Conservation (phyloP, 805 yeast genomes). For the Pichia kluyveri region DNA sequence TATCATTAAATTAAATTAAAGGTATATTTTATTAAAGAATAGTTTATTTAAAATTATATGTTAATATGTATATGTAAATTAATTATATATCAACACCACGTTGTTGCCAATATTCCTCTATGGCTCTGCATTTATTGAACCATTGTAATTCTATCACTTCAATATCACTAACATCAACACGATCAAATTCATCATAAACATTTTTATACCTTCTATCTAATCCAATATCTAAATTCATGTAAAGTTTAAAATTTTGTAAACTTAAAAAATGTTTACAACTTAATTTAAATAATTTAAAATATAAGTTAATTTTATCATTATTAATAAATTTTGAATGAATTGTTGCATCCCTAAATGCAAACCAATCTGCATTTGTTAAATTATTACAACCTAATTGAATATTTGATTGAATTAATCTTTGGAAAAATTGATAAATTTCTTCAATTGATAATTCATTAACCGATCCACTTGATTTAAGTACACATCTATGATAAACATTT, state of each 20-base stretch:
- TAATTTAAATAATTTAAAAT: slow-evolving; percentile 42
- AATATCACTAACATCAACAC: slow-evolving; percentile 28
- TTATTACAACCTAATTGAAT: slow-evolving; percentile 40
- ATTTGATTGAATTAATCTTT: slow-evolving; percentile 31
- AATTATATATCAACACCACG: slow-evolving; percentile 8
- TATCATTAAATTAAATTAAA: too few species aligned
- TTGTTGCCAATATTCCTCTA: slow-evolving; percentile 11
- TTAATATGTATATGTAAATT: too few species aligned
- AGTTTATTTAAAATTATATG: too few species aligned
- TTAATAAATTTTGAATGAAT: slow-evolving; percentile 25
- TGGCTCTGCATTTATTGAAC: slow-evolving; percentile 17
- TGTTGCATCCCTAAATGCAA: slow-evolving; percentile 76
- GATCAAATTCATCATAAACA: slow-evolving; percentile 25
- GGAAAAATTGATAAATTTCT: slow-evolving; percentile 37
- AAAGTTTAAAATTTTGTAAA: slow-evolving; percentile 32
- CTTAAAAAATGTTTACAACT: slow-evolving; percentile 39
- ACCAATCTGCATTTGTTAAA: slow-evolving; percentile 80
- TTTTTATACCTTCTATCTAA: slow-evolving; percentile 30
- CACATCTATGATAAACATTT: slow-evolving; percentile 63
- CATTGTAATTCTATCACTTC: slow-evolving; percentile 30
- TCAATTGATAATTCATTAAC: slow-evolving; percentile 37
- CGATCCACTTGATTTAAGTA: slow-evolving; percentile 62
- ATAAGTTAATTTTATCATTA: slow-evolving; percentile 39
- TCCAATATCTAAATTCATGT: slow-evolving; percentile 33
- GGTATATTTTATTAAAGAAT: too few species aligned